Conservation (phyloP, 2,329 filamentous ascomycete genomes). For the Phialophora verrucosa region DNA sequence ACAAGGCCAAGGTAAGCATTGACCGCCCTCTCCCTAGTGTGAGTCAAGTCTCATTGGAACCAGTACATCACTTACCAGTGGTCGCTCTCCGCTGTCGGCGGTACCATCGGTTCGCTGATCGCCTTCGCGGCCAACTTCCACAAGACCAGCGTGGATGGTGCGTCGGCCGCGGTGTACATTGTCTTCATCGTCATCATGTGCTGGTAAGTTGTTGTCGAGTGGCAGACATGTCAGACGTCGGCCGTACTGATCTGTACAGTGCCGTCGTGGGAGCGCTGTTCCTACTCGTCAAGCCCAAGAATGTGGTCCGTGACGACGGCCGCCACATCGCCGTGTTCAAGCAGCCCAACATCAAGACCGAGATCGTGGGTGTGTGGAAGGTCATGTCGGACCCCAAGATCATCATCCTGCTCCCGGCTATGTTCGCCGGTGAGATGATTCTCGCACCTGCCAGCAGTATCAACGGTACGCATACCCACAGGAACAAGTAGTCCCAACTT, state of each 20-base stretch:
- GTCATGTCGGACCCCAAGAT: constrained; percentile 23
- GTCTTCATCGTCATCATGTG: constrained; percentile 31
- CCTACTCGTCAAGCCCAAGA: constrained; percentile 25
- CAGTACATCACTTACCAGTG: constrained; percentile 32
- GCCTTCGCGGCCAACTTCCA: constrained; percentile 28
- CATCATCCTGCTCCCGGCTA: constrained; percentile 23
- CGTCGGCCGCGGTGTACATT: constrained; percentile 30
- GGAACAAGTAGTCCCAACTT: not conserved
- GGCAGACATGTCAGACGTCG: too few relatives aligned
- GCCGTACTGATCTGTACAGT: not conserved
- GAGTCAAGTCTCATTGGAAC: not conserved
- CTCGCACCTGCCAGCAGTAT: constrained; percentile 16
- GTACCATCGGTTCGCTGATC: constrained; percentile 28
- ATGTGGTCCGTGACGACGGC: constrained; percentile 36
- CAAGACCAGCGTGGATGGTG: constrained; percentile 18
- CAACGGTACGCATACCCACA: constrained; percentile 13
- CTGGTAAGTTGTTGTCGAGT: not conserved
- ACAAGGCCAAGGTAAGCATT: constrained; percentile 15
- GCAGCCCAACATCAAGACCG: not conserved
- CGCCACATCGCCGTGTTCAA: constrained; percentile 36
- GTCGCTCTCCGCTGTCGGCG: constrained; percentile 20
- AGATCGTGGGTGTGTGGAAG: constrained; percentile 4
- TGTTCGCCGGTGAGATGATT: constrained; percentile 29
- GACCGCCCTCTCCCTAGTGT: not conserved
- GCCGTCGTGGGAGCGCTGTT: constrained; percentile 25